Evolutionary conservation across 306 rosid species (phyloP), one percentile per base, ranked within the genome.

Genomic region (Canavalia ensiformis): DNA sequence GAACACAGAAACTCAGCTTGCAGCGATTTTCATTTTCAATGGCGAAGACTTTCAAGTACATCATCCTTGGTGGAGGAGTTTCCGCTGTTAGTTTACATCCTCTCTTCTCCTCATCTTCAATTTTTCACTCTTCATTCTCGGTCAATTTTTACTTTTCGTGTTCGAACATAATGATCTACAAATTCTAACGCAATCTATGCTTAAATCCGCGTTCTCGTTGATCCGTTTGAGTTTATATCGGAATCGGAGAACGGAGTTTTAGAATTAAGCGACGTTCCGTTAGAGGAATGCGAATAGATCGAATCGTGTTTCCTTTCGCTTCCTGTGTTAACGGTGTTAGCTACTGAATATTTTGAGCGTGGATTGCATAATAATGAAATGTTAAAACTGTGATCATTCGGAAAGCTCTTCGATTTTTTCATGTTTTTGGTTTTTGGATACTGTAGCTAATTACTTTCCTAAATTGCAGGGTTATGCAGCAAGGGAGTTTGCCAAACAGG

Each of bases 1-100:
- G 0, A 0, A 58, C 68, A 41, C 74, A 29, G 0, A 78, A 37
- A 2, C 83, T 6, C 50, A 83, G 54, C 41, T 65, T n/a, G 47
- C 35, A 7, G 28, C 76, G 47, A 69, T 82, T 72, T 49, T 56
- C 64, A 35, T 4, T n/a, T 58, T 30, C 89, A 52, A 95, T 95
- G 99, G 96, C 89, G 59, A 90, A 90, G 81, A 72, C 79, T 76
- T 95, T 91, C 94, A 95, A 95, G 88, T 90, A 91, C 79, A 88
- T 90, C 69, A 89, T 95, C 86, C 79, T 90, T 69, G 99, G 99
- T 0, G 99, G 99, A 76, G 99, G 99, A 52, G 99, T 95, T 44
- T 35, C 99, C 2, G 97, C 97, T n/a, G 99, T 95, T 83, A 89
- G 99, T 85, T 79, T 54, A 42, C 34, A 8, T 44, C 35, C n/a